These are phyloP conservation scores for Hanseniaspora hatyaiensis DNA, from an alignment of 805 yeast genomes.

Conservation along the genomic window DNA sequence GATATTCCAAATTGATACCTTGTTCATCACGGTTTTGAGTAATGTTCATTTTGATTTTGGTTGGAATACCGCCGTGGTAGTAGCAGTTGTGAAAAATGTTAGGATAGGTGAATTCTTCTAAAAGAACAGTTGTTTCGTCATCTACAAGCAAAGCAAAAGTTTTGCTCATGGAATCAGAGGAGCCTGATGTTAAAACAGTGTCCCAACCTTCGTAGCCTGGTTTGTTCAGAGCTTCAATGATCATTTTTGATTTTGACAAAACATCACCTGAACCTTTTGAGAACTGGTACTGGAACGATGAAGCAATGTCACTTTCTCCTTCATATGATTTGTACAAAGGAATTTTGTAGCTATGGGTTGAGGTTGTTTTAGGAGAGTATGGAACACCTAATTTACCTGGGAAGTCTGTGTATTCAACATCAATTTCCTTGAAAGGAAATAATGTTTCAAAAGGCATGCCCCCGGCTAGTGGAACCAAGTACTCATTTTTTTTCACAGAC, in stretches of 20 bases:
- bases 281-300: slow-evolving; percentile 47
- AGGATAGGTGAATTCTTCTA: slow-evolving; percentile 57
- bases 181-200: slow-evolving; percentile 38
- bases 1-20: slow-evolving; percentile 42
- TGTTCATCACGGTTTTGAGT: slow-evolving; percentile 38
- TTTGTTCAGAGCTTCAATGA: slow-evolving; percentile 33
- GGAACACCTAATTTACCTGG: slow-evolving; percentile 26
- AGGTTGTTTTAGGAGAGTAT: slow-evolving; percentile 20
- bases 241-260: slow-evolving; percentile 31
- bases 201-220: slow-evolving; percentile 42
- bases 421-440: slow-evolving; percentile 46
- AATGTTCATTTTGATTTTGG: slow-evolving; percentile 45
- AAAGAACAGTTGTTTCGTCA: slow-evolving; percentile 44
- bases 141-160: slow-evolving; percentile 42
- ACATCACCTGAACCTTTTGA: slow-evolving; percentile 39
- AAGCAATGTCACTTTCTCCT: slow-evolving; percentile 26
- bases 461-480: slow-evolving; percentile 39
- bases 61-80: slow-evolving; percentile 41
- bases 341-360: not conserved
- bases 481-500: not conserved
- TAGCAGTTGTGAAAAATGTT: slow-evolving; percentile 40
- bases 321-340: slow-evolving; percentile 5
- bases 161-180: slow-evolving; percentile 46
- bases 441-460: slow-evolving; percentile 53
- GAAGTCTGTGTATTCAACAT: slow-evolving; percentile 34